Evolutionary conservation across 2,329 filamentous ascomycete species (phyloP).

Genomic region (Cladobotryum mycophilum): DNA sequence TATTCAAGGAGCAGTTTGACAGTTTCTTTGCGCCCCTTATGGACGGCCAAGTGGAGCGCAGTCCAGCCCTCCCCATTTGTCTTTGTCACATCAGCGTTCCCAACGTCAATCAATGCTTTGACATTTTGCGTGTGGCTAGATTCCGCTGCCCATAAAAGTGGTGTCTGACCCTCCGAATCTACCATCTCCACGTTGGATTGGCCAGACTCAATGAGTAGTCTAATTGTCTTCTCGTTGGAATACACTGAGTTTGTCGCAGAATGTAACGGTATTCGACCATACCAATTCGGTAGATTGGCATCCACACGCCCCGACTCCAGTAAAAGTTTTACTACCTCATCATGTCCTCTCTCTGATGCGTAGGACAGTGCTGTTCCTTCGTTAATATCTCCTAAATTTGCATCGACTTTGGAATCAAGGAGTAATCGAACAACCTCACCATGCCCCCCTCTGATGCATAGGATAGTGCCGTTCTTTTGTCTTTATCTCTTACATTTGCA

Average conservation of each 20-base stretch:
- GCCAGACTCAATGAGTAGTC: no score
- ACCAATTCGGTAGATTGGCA: neutral
- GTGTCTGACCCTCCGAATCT: no score
- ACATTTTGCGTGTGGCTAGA: no score
- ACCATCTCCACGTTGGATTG: no score
- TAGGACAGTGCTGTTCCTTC: neutral
- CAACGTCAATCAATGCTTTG: no score
- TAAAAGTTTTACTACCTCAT: neutral
- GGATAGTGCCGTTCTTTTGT: neutral
- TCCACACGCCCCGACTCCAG: neutral
- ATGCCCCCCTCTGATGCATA: neutral
- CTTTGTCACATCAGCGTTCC: no score
- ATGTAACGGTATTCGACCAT: neutral
- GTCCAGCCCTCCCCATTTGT: no score
- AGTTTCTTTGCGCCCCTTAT: no score
- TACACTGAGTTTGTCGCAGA: neutral
- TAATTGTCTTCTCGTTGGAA: no score
- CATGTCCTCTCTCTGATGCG: neutral
- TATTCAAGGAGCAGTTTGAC: no score
- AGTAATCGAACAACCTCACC: neutral
- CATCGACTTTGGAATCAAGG: neutral
- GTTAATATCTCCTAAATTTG: neutral
- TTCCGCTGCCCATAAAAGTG: no score
- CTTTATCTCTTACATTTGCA: neutral
- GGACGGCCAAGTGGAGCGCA: no score